Conservation (phyloP, 2,329 filamentous ascomycete species). For the Massarina eburnea region DNA sequence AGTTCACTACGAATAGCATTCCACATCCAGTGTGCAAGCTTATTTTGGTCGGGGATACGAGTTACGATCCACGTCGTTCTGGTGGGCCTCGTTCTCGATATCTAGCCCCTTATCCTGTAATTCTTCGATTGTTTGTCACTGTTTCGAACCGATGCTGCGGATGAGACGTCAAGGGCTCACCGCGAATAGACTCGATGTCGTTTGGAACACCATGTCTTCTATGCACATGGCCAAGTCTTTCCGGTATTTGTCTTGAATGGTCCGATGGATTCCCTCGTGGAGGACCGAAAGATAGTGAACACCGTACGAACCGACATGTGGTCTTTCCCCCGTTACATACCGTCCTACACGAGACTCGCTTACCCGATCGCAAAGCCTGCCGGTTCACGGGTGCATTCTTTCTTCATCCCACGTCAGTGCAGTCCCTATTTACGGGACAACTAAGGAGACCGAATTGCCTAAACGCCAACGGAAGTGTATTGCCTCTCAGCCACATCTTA, state of each 20-base stretch:
- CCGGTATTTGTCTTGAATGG: not conserved
- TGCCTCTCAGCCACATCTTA: not conserved
- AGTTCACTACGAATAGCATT: not conserved
- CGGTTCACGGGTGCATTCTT: not conserved
- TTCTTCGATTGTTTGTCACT: not conserved
- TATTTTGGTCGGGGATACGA: not conserved
- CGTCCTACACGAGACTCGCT: not conserved
- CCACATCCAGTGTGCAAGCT: not conserved
- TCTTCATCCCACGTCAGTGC: not conserved
- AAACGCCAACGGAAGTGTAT: not conserved
- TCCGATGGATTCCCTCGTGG: not conserved
- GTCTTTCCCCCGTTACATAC: not conserved
- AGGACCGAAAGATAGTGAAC: not conserved
- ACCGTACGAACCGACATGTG: not conserved
- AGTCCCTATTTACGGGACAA: not conserved
- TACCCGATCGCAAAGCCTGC: not conserved
- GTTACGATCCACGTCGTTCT: not conserved
- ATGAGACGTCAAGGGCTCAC: not conserved
- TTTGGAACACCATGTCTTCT: not conserved
- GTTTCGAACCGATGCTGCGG: not conserved
- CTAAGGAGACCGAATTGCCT: not conserved
- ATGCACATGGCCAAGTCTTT: not conserved
- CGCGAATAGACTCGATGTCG: not conserved
- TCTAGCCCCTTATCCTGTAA: not conserved
- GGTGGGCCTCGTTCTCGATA: not conserved